These are phyloP conservation scores for Echium plantagineum DNA, from an alignment of 257 asterid genomes.

Conservation along the genomic window DNA sequence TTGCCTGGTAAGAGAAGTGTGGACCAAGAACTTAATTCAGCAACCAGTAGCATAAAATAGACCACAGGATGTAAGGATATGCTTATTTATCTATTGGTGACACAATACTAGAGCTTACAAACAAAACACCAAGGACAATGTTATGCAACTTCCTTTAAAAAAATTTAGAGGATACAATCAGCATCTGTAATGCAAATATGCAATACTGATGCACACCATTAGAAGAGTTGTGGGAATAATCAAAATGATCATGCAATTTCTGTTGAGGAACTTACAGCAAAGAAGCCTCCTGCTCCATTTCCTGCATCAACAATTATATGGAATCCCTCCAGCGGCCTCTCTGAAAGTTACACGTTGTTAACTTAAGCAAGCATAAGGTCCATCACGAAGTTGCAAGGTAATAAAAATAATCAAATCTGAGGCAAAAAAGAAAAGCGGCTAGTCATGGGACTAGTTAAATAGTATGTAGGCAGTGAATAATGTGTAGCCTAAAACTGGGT, in stretches of 20 bases:
- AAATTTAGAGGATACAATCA: too few species aligned
- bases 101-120: too few species aligned
- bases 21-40: neutral
- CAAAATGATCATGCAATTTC: neutral
- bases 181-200: neutral
- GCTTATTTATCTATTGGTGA: too few species aligned
- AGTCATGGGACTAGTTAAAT: neutral
- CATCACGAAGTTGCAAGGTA: conserved; percentile 5
- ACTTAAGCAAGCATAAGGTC: conserved; percentile 18
- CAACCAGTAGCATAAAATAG: neutral
- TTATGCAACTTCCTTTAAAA: neutral
- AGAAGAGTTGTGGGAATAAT: too few species aligned
- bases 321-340: conserved; percentile 94
- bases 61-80: too few species aligned
- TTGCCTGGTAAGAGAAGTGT: conserved; percentile 39
- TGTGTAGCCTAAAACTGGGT: neutral
- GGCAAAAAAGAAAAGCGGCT: neutral
- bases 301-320: conserved; percentile 99
- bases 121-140: neutral
- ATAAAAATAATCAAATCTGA: conserved; percentile 1
- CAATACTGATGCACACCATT: neutral
- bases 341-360: conserved; percentile 33
- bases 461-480: neutral
- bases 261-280: conserved; percentile 49
- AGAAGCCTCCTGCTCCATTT: conserved; percentile 98